A percentile compares a stretch with the other conserved stretches of the same genome.
Evolutionary conservation across 306 rosid genomes (phyloP).

Genomic region (Trichosanthes cucumerina): DNA sequence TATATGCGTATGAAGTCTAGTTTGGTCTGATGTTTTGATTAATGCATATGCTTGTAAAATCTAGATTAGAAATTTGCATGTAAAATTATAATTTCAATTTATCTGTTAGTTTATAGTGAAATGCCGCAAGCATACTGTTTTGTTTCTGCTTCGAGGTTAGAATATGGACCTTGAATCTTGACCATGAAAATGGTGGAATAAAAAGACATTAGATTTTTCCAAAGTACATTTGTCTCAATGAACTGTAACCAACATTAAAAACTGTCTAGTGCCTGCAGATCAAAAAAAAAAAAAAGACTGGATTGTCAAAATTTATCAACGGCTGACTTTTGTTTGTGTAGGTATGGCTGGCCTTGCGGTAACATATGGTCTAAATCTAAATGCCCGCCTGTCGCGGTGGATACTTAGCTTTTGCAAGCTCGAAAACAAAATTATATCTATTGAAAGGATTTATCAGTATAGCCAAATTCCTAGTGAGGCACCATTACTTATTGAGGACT

Average conservation of each 20-base stretch:
- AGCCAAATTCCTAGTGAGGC: conserved; percentile 81
- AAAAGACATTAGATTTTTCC: not conserved
- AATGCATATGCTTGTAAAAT: not conserved
- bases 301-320: not conserved
- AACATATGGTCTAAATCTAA: conserved; percentile 80
- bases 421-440: conserved; percentile 90
- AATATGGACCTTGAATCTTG: not conserved
- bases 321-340: conserved; percentile 21
- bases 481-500: conserved; percentile 53
- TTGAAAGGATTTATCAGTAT: conserved; percentile 93
- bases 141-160: not conserved
- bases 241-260: not conserved
- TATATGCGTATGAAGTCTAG: not conserved
- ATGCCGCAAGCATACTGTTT: not conserved
- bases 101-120: not conserved
- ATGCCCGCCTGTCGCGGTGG: conserved; percentile 83
- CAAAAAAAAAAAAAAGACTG: not conserved
- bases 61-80: not conserved
- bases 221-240: not conserved
- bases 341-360: conserved; percentile 99
- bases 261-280: not conserved
- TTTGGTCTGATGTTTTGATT: not conserved
- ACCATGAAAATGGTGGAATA: not conserved
- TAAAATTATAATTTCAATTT: not conserved
- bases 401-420: conserved; percentile 98